Percentiles rank a stretch among this genome's conserved stretches.
phyloP scores from a whole-genome alignment of 2,329 filamentous ascomycete genomes.

The Cryphonectria naterciae region DNA sequence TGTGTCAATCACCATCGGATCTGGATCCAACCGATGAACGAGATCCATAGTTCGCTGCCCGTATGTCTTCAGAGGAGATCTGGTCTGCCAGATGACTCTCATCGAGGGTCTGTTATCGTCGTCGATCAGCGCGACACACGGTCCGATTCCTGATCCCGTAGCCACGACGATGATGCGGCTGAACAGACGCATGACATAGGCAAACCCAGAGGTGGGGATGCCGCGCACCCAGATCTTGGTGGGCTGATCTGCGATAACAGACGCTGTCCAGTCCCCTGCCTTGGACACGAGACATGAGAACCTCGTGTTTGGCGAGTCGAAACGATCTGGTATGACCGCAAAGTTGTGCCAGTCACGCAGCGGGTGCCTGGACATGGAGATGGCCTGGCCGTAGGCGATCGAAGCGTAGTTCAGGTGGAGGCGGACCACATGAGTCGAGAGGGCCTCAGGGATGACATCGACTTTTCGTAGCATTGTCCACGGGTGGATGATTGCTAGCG shows the following conservation, averaged over 20 bases:
- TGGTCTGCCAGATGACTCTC: slow-evolving; percentile 43
- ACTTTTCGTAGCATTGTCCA: slow-evolving; percentile 66
- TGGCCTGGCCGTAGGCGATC: slow-evolving; percentile 51
- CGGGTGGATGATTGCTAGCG: slow-evolving; percentile 60
- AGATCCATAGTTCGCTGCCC: slow-evolving; percentile 37
- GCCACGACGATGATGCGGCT: slow-evolving; percentile 60
- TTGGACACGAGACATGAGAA: slow-evolving; percentile 54
- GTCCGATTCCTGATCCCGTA: slow-evolving; percentile 67
- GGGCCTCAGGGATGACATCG: slow-evolving; percentile 56
- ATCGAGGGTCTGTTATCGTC: slow-evolving; percentile 33
- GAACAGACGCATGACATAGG: slow-evolving; percentile 62
- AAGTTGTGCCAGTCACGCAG: slow-evolving; percentile 66
- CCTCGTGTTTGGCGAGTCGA: slow-evolving; percentile 38
- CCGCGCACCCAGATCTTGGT: slow-evolving; percentile 63
- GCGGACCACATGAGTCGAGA: slow-evolving; percentile 65
- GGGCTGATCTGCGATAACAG: slow-evolving; percentile 58
- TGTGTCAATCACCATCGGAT: slow-evolving; percentile 41
- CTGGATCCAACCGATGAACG: slow-evolving; percentile 36
- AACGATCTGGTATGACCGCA: slow-evolving; percentile 48
- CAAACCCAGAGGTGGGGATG: slow-evolving; percentile 60
- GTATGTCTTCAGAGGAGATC: slow-evolving; percentile 40
- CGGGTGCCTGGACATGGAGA: slow-evolving; percentile 57
- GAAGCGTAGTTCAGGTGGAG: slow-evolving; percentile 60
- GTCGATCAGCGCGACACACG: slow-evolving; percentile 56
- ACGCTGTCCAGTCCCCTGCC: slow-evolving; percentile 67